Evolutionary conservation across 163 green algal species (phyloP), one percentile per base, ranked within the genome.

Genomic region (Smithsoniella earleae): DNA sequence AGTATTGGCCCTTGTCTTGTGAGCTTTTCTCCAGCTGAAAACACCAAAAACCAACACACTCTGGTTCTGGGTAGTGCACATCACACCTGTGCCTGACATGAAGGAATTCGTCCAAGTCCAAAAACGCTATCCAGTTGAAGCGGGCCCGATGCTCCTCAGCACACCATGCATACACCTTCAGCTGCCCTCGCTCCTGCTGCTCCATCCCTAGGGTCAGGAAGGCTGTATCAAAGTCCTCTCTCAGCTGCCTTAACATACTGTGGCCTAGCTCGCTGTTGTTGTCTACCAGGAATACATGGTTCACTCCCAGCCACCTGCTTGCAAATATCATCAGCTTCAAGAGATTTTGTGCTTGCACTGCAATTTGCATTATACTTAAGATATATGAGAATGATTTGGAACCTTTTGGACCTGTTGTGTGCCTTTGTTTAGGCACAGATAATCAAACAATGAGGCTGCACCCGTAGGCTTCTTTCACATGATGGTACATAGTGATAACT

Each of bases 91-190:
- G n/a, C n/a, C n/a, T n/a, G n/a, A n/a, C n/a, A n/a, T n/a, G 49
- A 64, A 64, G 6, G 25, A 40, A 69, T 33, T 69, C 58, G 1
- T 69, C 58, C 58, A 69, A 8, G 16, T 69, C 58, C 5, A 69
- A 34, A 34, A 69, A 69, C 4, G 58, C 58, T 36, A 69, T 69
- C 58, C 58, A 69, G 58, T 69, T 36, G 2, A 43, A 34, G 16
- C 22, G 28, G n/a, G 31, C 27, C 18, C 27, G 27, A 13, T 69
- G 58, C 58, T 69, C 8, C 16, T 30, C 58, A 30, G 34, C 10
- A 34, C 58, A 69, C 27, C 34, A 30, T n/a, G 31, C 31, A 34
- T 69, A 69, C 1, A 69, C 27, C 58, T 69, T 69, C 58, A 69
- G 31, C 58, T 69, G 58, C 3, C 30, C 58, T 38, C 34, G 58